Evolutionary conservation across 768 basidiomycete species (phyloP).

Genomic region (Phylloporus sp.): DNA sequence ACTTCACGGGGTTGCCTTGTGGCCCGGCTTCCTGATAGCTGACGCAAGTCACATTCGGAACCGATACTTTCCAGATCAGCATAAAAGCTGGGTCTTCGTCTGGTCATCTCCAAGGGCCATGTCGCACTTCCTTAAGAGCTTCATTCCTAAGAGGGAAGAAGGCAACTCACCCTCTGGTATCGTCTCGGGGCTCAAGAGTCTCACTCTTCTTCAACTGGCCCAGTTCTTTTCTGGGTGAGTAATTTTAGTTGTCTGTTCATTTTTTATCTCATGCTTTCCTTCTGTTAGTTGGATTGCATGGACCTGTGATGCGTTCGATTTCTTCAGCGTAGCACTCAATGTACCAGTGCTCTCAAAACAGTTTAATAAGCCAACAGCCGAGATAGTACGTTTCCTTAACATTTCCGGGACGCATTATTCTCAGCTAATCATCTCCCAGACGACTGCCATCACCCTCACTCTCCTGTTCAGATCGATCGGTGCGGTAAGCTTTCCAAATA

Average conservation of each 20-base stretch:
- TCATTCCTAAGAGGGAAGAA: constrained; percentile 48
- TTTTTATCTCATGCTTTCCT: background rate
- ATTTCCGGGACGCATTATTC: background rate
- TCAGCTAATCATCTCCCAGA: constrained; percentile 32
- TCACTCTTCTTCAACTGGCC: constrained; percentile 56
- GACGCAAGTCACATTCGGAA: background rate
- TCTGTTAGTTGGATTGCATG: constrained; percentile 72
- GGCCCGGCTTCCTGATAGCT: background rate
- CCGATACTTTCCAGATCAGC: background rate
- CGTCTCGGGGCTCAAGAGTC: constrained; percentile 37
- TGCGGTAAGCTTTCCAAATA: constrained; percentile 41
- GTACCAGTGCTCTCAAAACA: constrained; percentile 45
- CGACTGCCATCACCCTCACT: constrained; percentile 86
- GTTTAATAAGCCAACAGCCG: constrained; percentile 44
- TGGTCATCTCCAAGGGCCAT: constrained; percentile 2
- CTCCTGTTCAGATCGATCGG: constrained; percentile 83
- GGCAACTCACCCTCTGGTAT: constrained; percentile 35
- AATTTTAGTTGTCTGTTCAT: background rate
- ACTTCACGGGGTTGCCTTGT: background rate
- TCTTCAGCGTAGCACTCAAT: constrained; percentile 72
- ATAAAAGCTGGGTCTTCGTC: constrained; percentile 13
- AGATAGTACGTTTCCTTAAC: constrained; percentile 35
- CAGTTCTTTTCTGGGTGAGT: constrained; percentile 54
- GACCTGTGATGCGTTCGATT: constrained; percentile 85
- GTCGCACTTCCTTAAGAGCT: constrained; percentile 40